Evolutionary conservation across 768 basidiomycete species (phyloP).

Genomic region (Cantharellus anzutake): DNA sequence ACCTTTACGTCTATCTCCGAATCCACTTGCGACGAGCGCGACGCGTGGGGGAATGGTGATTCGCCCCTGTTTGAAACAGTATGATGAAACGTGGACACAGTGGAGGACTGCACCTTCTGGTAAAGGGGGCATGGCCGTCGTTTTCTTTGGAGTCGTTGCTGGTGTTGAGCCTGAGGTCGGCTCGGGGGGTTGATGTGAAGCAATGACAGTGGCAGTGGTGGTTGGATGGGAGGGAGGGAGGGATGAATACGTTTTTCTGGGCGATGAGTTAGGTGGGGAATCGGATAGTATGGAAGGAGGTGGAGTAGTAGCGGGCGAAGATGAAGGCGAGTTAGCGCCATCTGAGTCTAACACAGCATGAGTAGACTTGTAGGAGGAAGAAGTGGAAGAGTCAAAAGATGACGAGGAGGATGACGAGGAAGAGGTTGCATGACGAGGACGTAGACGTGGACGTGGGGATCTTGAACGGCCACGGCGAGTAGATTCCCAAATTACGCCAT

Average conservation of each 20-base stretch:
- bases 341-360: no score
- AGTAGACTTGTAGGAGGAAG: no score
- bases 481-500: no score
- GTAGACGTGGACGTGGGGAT: background rate
- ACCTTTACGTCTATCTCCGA: conserved; percentile 5
- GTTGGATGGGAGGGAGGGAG: background rate
- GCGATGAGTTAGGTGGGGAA: background rate
- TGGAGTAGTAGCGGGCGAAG: background rate
- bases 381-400: no score
- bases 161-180: background rate
- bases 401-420: background rate
- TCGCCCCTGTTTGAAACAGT: conserved; percentile 9
- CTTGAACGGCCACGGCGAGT: no score
- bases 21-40: conserved; percentile 7
- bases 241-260: background rate
- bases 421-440: background rate
- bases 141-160: background rate
- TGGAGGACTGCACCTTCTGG: conserved; percentile 8
- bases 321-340: background rate
- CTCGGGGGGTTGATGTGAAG: background rate
- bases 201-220: background rate
- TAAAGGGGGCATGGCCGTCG: background rate
- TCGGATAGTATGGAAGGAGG: background rate
- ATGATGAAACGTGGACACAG: conserved; percentile 8
- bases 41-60: conserved; percentile 9